These are phyloP conservation scores for Verticillium zaregamsianum DNA, from an alignment of 2,329 filamentous ascomycete species.

Conservation along the genomic window DNA sequence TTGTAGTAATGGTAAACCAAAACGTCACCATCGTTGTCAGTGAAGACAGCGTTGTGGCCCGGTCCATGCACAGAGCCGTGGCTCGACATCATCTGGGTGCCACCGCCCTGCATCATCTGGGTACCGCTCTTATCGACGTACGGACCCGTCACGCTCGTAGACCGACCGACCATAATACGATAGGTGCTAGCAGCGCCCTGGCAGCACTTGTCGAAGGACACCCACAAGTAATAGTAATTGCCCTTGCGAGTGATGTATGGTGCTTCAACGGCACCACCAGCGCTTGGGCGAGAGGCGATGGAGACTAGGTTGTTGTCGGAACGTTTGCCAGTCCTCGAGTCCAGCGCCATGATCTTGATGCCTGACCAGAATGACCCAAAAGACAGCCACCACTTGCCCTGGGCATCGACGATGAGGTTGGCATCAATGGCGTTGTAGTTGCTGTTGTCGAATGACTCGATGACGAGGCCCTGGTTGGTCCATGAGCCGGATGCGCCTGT, in stretches of 20 bases:
- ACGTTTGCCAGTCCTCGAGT: constrained; percentile 20
- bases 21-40: constrained; percentile 24
- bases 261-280: constrained; percentile 21
- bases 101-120: constrained; percentile 22
- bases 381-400: constrained; percentile 24
- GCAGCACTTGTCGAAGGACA: constrained; percentile 26
- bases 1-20: constrained; percentile 26
- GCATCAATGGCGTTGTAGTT: constrained; percentile 25
- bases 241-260: constrained; percentile 23
- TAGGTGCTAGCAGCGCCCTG: constrained; percentile 23
- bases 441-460: constrained; percentile 17
- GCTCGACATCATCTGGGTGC: constrained; percentile 22
- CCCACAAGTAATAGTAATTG: constrained; percentile 27
- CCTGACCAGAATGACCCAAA: constrained; percentile 28
- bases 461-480: constrained; percentile 22
- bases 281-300: constrained; percentile 18
- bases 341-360: constrained; percentile 22
- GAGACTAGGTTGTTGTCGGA: constrained; percentile 16
- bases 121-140: constrained; percentile 20
- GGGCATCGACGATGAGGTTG: constrained; percentile 21
- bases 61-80: constrained; percentile 24
- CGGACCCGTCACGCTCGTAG: constrained; percentile 21
- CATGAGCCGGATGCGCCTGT: constrained; percentile 23
- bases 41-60: constrained; percentile 25
- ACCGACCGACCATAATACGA: constrained; percentile 26